A percentile compares a stretch with the other conserved stretches of the same genome.
Conservation (phyloP, 1,139 yeast genomes). For the Waltiozyma solani region DNA sequence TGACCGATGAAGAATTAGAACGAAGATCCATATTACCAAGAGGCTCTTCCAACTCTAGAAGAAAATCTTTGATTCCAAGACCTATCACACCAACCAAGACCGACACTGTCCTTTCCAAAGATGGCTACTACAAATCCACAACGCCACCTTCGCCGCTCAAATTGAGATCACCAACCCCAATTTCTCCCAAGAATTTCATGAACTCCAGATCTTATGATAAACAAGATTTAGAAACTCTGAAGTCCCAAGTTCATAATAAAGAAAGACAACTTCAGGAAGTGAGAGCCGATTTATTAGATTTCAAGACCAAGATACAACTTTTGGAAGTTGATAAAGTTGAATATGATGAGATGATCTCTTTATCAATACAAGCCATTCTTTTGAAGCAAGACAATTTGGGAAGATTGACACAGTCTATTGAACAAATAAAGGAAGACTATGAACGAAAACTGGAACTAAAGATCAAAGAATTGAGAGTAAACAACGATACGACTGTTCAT, state of each 20-base stretch:
- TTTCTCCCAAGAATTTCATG: not conserved
- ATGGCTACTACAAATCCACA: not conserved
- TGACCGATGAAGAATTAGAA: no score
- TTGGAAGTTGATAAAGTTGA: slow-evolving; percentile 28
- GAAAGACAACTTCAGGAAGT: slow-evolving; percentile 18
- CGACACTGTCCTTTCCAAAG: not conserved
- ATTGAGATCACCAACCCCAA: not conserved
- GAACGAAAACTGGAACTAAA: slow-evolving; percentile 28
- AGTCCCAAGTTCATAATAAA: slow-evolving; percentile 1
- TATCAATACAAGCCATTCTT: slow-evolving; percentile 18
- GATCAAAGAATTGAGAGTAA: slow-evolving; percentile 25
- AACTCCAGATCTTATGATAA: not conserved
- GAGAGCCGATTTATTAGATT: slow-evolving; percentile 22
- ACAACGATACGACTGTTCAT: slow-evolving; percentile 28
- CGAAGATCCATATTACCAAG: no score
- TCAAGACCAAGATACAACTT: slow-evolving; percentile 31
- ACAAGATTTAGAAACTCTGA: slow-evolving; percentile 6
- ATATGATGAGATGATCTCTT: slow-evolving; percentile 10
- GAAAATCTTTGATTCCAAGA: not conserved
- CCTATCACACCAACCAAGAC: slow-evolving; percentile 1
- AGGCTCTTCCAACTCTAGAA: not conserved
- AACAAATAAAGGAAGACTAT: slow-evolving; percentile 26
- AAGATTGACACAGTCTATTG: slow-evolving; percentile 23
- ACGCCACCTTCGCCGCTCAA: not conserved
- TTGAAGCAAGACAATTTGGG: slow-evolving; percentile 33